Evolutionary conservation across 2,329 filamentous ascomycete genomes (phyloP), one percentile per base, ranked within the genome.

Genomic region (Fusarium bulbicola): DNA sequence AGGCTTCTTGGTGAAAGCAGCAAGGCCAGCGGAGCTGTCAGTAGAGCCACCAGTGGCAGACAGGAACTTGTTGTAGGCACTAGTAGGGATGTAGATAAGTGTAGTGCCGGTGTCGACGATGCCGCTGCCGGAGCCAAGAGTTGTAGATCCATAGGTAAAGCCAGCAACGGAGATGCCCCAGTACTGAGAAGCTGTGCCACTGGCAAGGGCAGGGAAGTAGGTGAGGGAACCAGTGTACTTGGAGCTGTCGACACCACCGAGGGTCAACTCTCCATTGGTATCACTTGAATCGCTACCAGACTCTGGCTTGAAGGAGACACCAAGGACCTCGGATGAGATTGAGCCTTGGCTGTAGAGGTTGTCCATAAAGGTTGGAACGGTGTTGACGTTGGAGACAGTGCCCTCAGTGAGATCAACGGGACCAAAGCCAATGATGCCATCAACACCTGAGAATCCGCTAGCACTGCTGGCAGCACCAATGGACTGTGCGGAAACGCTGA

Each of bases 31-130:
- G 2, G 34, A 32, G 32, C 34, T 39, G 5, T 59, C 45, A 12
- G 57, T 59, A 2, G 12, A 32, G 1, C 57, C 57, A 7, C 43
- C 43, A 6, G 57, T 12, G 10, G 34, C 43, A 10, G 34, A 32
- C 9, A 59, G 28, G 26, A 59, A 59, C 21, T 39, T 59, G 20
- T 52, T 59, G 9, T 59, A 59, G 20, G 7, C 43, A 21, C 34
- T 18, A 3, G 57, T 59, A 16, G 59, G 59, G 15, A 61, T 13
- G 18, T 61, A 61, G 30, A 61, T 61, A 4, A 61, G 59, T 2
- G 59, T 61, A 30, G 59, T 61, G 4, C 59, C 59, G 7, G 59
- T 61, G 15, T 61, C 59, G 20, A 61, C 59, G 7, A 61, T 61
- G 3, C 49, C 59, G 12, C 1, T 43, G 14, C 47, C 39, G 2